These are phyloP conservation scores for Globisporangium heterothallicum DNA, from an alignment of 352 stramenopile species.

Conservation along the genomic window DNA sequence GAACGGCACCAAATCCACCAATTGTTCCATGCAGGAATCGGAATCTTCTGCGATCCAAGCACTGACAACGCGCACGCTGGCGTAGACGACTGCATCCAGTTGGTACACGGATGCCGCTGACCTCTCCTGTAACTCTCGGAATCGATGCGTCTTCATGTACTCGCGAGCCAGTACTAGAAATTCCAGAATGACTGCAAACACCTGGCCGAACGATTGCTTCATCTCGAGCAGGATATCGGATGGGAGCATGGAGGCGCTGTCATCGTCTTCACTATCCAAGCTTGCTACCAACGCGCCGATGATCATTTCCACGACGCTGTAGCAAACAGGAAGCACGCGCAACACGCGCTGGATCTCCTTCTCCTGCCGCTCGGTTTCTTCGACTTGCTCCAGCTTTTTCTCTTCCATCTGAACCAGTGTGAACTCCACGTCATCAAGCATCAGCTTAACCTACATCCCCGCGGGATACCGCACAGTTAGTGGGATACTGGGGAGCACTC, in stretches of 20 bases:
- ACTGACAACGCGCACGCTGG: conserved; percentile 67
- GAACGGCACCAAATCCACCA: conserved; percentile 71
- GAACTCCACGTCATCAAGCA: conserved; percentile 79
- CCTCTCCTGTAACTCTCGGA: conserved; percentile 33
- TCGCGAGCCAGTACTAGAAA: conserved; percentile 61
- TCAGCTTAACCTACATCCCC: conserved; percentile 79
- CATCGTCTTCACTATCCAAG: conserved; percentile 9
- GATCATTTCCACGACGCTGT: conserved; percentile 65
- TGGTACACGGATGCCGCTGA: conserved; percentile 34
- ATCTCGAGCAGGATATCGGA: conserved; percentile 70
- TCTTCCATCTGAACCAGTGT: conserved; percentile 69
- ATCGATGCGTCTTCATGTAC: conserved; percentile 71
- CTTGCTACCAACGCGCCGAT: conserved; percentile 60
- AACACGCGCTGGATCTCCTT: conserved; percentile 54
- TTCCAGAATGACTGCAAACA: conserved; percentile 68
- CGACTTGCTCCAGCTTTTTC: conserved; percentile 31
- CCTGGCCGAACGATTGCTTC: conserved; percentile 62
- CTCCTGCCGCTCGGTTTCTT: conserved; percentile 38
- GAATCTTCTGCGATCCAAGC: conserved; percentile 83
- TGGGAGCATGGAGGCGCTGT: conserved; percentile 42
- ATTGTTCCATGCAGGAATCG: conserved; percentile 58
- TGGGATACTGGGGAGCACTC: no score
- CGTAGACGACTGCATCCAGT: conserved; percentile 70
- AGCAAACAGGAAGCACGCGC: conserved; percentile 66
- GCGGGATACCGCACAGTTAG: no score